These are phyloP conservation scores for Nothomitra cinnamomea DNA, from an alignment of 2,329 filamentous ascomycete genomes.

Conservation along the genomic window DNA sequence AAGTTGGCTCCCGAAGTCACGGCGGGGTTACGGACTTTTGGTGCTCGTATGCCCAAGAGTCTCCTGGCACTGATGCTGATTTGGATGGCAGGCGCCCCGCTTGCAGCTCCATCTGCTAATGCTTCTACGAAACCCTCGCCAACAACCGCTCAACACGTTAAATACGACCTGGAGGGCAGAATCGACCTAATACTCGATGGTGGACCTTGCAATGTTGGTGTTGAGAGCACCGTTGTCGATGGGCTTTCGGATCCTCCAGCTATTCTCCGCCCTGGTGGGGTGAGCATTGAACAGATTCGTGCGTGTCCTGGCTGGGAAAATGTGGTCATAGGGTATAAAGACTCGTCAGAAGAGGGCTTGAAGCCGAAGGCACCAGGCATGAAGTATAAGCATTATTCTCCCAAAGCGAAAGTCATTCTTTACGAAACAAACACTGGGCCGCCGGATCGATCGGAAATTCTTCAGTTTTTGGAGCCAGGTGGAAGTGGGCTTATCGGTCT, in stretches of 20 bases:
- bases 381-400: conserved; percentile 98
- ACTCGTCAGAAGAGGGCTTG: conserved; percentile 49
- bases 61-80: conserved; percentile 80
- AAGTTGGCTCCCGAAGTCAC: conserved; percentile 81
- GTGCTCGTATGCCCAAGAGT: conserved; percentile 74
- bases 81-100: conserved; percentile 53
- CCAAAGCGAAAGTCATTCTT: conserved; percentile 68
- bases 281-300: conserved; percentile 66
- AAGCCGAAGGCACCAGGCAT: conserved; percentile 78
- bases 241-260: conserved; percentile 67
- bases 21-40: conserved; percentile 68
- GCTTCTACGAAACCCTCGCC: conserved; percentile 86
- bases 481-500: conserved; percentile 21
- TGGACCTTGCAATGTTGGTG: conserved; percentile 69
- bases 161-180: conserved; percentile 63
- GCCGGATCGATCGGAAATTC: conserved; percentile 16
- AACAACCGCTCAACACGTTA: conserved; percentile 77
- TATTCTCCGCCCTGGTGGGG: conserved; percentile 70
- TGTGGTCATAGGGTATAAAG: conserved; percentile 62
- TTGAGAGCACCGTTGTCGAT: conserved; percentile 94
- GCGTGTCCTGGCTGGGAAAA: conserved; percentile 64
- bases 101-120: conserved; percentile 89
- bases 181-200: conserved; percentile 84
- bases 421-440: conserved; percentile 44
- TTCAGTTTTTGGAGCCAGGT: conserved; percentile 12